Conservation (phyloP, 306 rosid genomes). For the Gleditsia sinensis region DNA sequence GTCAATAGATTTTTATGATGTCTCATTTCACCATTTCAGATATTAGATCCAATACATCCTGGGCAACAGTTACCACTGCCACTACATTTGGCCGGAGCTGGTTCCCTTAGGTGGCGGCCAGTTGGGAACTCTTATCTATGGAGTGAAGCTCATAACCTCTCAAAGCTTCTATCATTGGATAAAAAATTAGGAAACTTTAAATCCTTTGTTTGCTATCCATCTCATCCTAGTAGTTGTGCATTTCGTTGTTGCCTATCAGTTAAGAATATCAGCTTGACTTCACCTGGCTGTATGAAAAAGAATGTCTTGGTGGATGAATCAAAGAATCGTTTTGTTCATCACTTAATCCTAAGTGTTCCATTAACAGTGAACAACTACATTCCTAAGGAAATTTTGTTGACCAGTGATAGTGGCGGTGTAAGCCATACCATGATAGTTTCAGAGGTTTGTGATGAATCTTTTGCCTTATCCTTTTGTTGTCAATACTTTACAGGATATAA, state of each 20-base stretch:
- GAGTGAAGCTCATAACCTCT: conserved; percentile 88
- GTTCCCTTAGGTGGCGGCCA: conserved; percentile 93
- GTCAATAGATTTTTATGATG: not conserved
- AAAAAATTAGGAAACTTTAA: conserved; percentile 74
- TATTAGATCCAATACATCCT: conserved; percentile 86
- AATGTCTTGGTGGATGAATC: conserved; percentile 43
- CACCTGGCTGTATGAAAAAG: conserved; percentile 50
- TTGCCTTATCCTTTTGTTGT: not conserved
- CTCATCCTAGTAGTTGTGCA: conserved; percentile 81
- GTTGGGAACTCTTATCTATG: conserved; percentile 81
- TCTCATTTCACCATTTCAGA: conserved; percentile 47
- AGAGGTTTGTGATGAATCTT: conserved; percentile 66
- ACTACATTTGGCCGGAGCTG: conserved; percentile 93
- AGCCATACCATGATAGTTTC: conserved; percentile 59
- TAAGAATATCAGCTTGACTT: conserved; percentile 63
- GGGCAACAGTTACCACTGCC: conserved; percentile 94
- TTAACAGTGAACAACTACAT: conserved; percentile 74
- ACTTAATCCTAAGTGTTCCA: conserved; percentile 77
- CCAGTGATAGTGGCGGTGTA: conserved; percentile 77
- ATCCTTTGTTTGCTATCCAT: conserved; percentile 89
- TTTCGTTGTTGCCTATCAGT: conserved; percentile 90
- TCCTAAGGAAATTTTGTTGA: conserved; percentile 68
- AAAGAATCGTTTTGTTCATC: conserved; percentile 65
- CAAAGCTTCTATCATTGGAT: conserved; percentile 71
- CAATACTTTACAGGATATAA: not conserved